Evolutionary conservation across 1,284 basidiomycete species (phyloP).

Genomic region (Porogramme epimiltina): DNA sequence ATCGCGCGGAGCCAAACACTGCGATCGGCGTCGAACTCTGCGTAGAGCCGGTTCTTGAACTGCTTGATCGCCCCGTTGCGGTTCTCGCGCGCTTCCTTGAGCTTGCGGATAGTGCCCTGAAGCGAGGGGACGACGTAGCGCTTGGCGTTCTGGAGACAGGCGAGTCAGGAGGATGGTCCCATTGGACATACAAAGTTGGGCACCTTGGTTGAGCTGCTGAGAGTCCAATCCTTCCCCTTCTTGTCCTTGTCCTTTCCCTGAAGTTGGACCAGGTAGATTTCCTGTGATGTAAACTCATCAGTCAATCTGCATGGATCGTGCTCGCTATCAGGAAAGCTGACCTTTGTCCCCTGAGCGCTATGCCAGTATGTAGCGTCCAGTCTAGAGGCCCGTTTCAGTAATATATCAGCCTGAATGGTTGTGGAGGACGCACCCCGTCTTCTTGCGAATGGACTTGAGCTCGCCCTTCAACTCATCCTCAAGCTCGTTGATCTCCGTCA

Average conservation of each 20-base stretch:
- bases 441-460: constrained; percentile 61
- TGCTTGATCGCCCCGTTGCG: constrained; percentile 76
- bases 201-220: constrained; percentile 83
- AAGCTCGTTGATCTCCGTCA: constrained; percentile 65
- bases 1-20: constrained; percentile 78
- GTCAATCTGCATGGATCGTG: background rate
- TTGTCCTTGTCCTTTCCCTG: constrained; percentile 55
- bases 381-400: constrained; percentile 32
- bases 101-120: constrained; percentile 67
- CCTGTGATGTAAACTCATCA: constrained; percentile 44
- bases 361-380: constrained; percentile 79
- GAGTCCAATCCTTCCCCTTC: constrained; percentile 84
- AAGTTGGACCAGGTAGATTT: constrained; percentile 85
- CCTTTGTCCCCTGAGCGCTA: constrained; percentile 81
- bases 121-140: constrained; percentile 82
- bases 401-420: background rate
- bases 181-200: background rate
- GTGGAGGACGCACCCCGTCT: constrained; percentile 48
- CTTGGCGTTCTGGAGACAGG: constrained; percentile 52
- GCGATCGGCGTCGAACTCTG: constrained; percentile 87
- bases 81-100: constrained; percentile 93
- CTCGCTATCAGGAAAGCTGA: too few species aligned
- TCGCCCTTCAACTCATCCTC: constrained; percentile 73
- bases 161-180: background rate
- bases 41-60: constrained; percentile 81